Evolutionary conservation across 2,329 filamentous ascomycete genomes (phyloP).

Genomic region (Fusarium sp.): DNA sequence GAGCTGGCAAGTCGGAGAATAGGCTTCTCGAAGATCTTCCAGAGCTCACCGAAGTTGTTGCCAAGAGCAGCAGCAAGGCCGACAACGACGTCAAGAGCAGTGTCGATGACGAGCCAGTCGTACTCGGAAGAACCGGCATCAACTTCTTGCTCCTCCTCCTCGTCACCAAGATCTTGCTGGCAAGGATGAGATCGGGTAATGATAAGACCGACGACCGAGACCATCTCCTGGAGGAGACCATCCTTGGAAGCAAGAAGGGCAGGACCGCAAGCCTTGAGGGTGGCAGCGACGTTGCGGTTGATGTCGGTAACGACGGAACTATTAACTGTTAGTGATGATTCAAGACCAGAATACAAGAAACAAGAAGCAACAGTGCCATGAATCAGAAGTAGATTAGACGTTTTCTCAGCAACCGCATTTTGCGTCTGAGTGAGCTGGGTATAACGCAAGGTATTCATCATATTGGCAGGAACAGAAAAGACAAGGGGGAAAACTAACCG

Average conservation of each 20-base stretch:
- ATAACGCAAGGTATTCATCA: constrained; percentile 93
- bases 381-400: constrained; percentile 58
- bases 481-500: constrained; percentile 71
- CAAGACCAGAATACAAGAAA: constrained; percentile 31
- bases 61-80: constrained; percentile 86
- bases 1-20: constrained; percentile 89
- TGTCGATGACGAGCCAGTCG: constrained; percentile 97
- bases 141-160: constrained; percentile 78
- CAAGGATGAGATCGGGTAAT: constrained; percentile 92
- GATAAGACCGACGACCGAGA: constrained; percentile 78
- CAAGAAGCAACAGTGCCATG: constrained; percentile 39
- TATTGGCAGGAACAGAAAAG: constrained; percentile 50
- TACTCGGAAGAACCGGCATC: constrained; percentile 88
- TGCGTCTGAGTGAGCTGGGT: constrained; percentile 99
- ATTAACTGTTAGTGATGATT: constrained; percentile 53
- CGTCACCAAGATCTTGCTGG: constrained; percentile 87
- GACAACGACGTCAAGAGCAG: constrained; percentile 88
- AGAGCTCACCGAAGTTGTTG: constrained; percentile 82
- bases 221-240: constrained; percentile 75
- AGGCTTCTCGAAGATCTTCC: constrained; percentile 95
- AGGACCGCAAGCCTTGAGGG: constrained; percentile 90
- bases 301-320: constrained; percentile 93
- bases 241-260: constrained; percentile 79
- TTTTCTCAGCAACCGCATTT: constrained; percentile 89
- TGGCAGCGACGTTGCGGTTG: constrained; percentile 91